Evolutionary conservation across 1,284 basidiomycete species (phyloP), one percentile per base, ranked within the genome.

Genomic region (Puccinia coronata): DNA sequence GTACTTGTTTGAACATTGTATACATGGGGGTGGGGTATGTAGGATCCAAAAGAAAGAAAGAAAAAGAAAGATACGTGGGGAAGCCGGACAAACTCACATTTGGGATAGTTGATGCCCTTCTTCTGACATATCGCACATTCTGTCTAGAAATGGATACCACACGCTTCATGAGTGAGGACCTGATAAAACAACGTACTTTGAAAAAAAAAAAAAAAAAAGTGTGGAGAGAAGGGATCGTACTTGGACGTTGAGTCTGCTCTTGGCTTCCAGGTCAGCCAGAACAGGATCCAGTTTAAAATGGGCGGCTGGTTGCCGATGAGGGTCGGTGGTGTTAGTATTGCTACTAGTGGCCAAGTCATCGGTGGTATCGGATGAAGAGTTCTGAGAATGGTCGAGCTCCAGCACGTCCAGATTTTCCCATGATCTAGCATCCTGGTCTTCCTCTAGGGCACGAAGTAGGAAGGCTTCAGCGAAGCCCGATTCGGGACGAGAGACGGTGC

Each of bases 221-320:
- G n/a, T n/a, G n/a, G n/a, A 14, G 25, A 34, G 23, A n/a, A 59
- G 25, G 41, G 49, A 9, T 0, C 31, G 36, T 0, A 59, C 72
- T 39, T 74, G 53, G 20, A 74, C 72, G 59, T 74, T 74, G 23
- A 74, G 59, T 51, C 72, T 49, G 41, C 72, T 74, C 14, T 74
- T 59, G 12, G 72, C 72, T 31, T 74, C 72, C n/a, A 74, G 34
- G 25, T 53, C 72, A 20, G 53, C 39, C 34, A 74, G 36, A 53
- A 74, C 72, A 28, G 72, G 53, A 43, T 74, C 72, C 72, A 74
- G 57, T 2, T 6, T n/a, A 34, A 4, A 25, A 2, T 59, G 57
- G 16, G 31, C 8, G 1, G 18, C 18, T 5, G 1, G 11, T 1
- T 59, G 57, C 18, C 1, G 57, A 59, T 59, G 57, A 34, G 23